Conservation (phyloP, 176 grass and related monocot species). For the Phyllostachys edulis region DNA sequence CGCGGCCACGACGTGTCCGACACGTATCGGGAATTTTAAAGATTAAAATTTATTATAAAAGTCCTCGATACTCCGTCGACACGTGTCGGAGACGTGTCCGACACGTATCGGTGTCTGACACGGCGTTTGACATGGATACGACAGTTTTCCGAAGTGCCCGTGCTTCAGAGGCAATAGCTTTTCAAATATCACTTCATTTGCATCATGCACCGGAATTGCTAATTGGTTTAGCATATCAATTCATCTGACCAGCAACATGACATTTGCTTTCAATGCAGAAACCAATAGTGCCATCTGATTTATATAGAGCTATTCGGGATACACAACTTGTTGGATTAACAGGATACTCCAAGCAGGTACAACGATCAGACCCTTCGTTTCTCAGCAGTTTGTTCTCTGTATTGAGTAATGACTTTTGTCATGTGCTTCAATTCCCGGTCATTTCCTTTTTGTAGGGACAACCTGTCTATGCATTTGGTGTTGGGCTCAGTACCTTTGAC, state of each 20-base stretch:
- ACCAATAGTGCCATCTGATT: slow-evolving; percentile 73
- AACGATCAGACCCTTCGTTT: slow-evolving; percentile 4
- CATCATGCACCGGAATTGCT: slow-evolving; percentile 8
- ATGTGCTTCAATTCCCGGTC: slow-evolving; percentile 1
- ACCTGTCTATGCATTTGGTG: slow-evolving; percentile 96
- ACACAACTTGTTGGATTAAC: slow-evolving; percentile 87
- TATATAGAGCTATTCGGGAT: slow-evolving; percentile 78
- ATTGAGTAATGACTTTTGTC: not conserved
- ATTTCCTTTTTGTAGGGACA: slow-evolving; percentile 59
- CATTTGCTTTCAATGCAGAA: slow-evolving; percentile 58
- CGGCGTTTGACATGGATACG: no score
- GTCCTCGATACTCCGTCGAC: no score
- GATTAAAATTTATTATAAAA: no score
- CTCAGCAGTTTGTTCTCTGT: not conserved
- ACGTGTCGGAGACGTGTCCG: no score
- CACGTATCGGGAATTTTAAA: no score
- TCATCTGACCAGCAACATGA: slow-evolving; percentile 22
- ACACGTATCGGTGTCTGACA: no score
- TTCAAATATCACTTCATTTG: not conserved
- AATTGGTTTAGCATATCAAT: slow-evolving; percentile 10
- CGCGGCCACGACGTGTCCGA: no score
- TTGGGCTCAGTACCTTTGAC: slow-evolving; percentile 87
- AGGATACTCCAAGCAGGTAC: slow-evolving; percentile 86
- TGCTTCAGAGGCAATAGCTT: not conserved
- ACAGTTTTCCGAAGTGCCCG: no score